These are phyloP conservation scores for Kwoniella shandongensis DNA, from an alignment of 768 basidiomycete species.

Conservation along the genomic window DNA sequence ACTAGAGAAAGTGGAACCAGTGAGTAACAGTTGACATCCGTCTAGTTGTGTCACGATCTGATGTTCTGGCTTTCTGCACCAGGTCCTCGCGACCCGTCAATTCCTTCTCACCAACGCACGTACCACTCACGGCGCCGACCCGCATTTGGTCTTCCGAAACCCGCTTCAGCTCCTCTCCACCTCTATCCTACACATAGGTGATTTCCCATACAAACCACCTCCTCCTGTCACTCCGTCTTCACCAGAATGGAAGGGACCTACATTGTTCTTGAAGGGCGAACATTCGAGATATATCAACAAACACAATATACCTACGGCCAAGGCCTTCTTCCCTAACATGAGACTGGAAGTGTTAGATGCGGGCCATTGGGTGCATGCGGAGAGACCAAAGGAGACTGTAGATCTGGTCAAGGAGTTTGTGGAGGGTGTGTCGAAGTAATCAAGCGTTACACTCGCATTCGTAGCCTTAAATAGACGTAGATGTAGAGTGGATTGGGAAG, in stretches of 20 bases:
- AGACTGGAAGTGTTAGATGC: constrained; percentile 66
- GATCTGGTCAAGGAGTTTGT: constrained; percentile 55
- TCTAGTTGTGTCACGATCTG: not conserved
- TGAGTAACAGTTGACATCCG: constrained; percentile 46
- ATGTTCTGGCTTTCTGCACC: not conserved
- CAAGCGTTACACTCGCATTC: no score
- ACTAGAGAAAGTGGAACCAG: constrained; percentile 65
- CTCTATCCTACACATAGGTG: constrained; percentile 67
- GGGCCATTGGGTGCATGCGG: constrained; percentile 90
- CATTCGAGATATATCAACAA: constrained; percentile 78
- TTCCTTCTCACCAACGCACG: constrained; percentile 83
- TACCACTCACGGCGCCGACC: constrained; percentile 51
- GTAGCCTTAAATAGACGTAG: no score
- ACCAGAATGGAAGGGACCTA: constrained; percentile 61
- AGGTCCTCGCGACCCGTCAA: constrained; percentile 74
- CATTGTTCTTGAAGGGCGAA: constrained; percentile 75
- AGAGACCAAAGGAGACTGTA: constrained; percentile 60
- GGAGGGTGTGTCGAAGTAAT: constrained; percentile 5
- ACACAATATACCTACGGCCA: constrained; percentile 64
- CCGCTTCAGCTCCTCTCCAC: constrained; percentile 68
- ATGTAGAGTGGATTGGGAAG: no score
- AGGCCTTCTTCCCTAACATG: constrained; percentile 73
- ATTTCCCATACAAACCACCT: constrained; percentile 69
- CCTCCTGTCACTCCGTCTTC: constrained; percentile 18
- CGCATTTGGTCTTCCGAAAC: constrained; percentile 65